A percentile compares a stretch with the other conserved stretches of the same genome.
phyloP scores from a whole-genome alignment of 2,329 filamentous ascomycete genomes.

The Aspergillus novoparasiticus region DNA sequence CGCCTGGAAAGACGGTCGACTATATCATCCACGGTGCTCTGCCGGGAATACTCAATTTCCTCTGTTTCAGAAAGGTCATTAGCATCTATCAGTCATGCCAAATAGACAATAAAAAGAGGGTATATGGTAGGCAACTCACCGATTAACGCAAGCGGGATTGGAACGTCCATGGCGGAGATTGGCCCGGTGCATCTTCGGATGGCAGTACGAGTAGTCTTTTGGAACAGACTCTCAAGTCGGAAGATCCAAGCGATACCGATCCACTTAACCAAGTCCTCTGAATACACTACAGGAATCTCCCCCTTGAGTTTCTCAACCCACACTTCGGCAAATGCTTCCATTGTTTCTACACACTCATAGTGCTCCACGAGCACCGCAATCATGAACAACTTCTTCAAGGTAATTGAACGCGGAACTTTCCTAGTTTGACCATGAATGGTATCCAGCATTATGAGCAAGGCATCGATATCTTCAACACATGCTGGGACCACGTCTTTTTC shows the following conservation, averaged over 20 bases:
- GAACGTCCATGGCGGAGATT: not conserved
- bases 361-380: conserved; percentile 49
- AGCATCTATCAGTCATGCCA: not conserved
- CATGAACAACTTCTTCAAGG: conserved; percentile 47
- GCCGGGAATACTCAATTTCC: not conserved
- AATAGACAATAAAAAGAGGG: not conserved
- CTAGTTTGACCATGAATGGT: conserved; percentile 49
- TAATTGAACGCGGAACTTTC: conserved; percentile 43
- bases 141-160: not conserved
- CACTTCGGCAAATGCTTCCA: conserved; percentile 45
- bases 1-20: conserved; percentile 1
- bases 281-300: not conserved
- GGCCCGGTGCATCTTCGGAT: not conserved
- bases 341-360: conserved; percentile 46
- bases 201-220: conserved; percentile 3
- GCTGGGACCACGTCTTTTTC: not conserved
- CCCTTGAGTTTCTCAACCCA: conserved; percentile 41
- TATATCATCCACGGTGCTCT: not conserved
- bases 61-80: not conserved
- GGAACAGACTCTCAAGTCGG: not conserved
- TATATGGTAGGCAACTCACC: not conserved
- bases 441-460: conserved; percentile 47
- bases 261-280: conserved; percentile 20
- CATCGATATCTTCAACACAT: conserved; percentile 32
- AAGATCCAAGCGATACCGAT: conserved; percentile 16